These are phyloP conservation scores for Leptomonas pyrrhocoris DNA, from an alignment of 208 protist species.

Conservation along the genomic window DNA sequence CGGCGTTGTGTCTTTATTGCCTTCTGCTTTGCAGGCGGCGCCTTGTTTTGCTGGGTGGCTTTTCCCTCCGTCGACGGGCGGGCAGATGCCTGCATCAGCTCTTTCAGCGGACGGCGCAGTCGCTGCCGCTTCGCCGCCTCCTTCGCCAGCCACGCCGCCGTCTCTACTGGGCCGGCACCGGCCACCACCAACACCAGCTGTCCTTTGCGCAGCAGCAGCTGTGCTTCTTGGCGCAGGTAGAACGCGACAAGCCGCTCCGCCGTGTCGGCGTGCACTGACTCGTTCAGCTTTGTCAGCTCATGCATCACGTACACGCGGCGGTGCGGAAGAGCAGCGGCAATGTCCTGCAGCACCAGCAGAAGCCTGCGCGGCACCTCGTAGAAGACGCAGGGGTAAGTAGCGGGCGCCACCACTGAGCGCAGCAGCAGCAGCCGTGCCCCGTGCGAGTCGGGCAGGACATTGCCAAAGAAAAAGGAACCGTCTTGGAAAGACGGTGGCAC, in stretches of 20 bases:
- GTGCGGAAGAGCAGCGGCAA: slow-evolving; percentile 67
- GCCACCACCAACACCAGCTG: slow-evolving; percentile 86
- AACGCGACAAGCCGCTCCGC: slow-evolving; percentile 69
- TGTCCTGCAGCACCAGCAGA: slow-evolving; percentile 80
- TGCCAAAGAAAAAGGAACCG: slow-evolving; percentile 90
- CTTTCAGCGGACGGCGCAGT: slow-evolving; percentile 47
- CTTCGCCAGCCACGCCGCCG: slow-evolving; percentile 55
- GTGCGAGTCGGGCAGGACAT: slow-evolving; percentile 73
- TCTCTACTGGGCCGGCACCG: slow-evolving; percentile 64
- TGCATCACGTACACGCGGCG: slow-evolving; percentile 84
- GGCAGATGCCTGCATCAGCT: slow-evolving; percentile 30
- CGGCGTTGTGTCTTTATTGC: neutral
- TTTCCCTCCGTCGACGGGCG: neutral
- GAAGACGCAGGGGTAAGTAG: slow-evolving; percentile 79
- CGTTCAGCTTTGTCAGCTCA: slow-evolving; percentile 92
- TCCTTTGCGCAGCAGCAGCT: slow-evolving; percentile 73
- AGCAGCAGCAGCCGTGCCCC: slow-evolving; percentile 71
- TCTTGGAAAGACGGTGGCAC: slow-evolving; percentile 41
- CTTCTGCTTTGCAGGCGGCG: neutral
- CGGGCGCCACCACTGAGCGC: slow-evolving; percentile 59
- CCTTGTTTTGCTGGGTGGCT: neutral
- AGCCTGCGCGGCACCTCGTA: slow-evolving; percentile 89
- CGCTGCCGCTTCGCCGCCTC: slow-evolving; percentile 63
- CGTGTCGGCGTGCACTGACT: slow-evolving; percentile 86
- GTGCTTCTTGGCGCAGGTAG: slow-evolving; percentile 76